Base-by-base conservation (phyloP, 768 basidiomycete genomes). In the Lyophyllum decastes region DNA sequence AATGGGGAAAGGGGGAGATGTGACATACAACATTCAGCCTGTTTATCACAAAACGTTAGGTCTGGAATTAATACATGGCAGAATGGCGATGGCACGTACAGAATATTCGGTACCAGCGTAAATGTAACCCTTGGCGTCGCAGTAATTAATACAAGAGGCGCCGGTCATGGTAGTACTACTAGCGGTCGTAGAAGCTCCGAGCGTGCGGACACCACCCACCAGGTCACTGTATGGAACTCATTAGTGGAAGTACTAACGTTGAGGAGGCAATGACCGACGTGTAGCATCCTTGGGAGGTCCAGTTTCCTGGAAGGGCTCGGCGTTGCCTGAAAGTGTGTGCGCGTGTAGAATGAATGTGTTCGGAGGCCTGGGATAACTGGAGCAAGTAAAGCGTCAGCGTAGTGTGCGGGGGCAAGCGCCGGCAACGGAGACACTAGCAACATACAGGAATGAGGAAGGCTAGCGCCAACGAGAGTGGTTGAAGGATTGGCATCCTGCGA, bases 91-190 rank as follows among this genome's bases (percentile, higher is more conserved):
- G 48, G 51, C 21, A 64, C 69, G 49, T 53, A 72, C 72, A 53
- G 66, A 66, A 25, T 78, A 91, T 70, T 92, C 90, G 17, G 85
- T 78, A 14, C 91, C 91, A 17, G 90, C 88, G 61, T 82, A 90
- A 57, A 86, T 70, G 66, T 76, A 89, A 9, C 69, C 62, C 54
- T 76, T 69, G n/a, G 71, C 50, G 33, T 76, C 72, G 66, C 82
- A 84, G 64, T 79, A 84, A 19, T 60, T 64, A 59, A 82, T 78
- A 63, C 82, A 84, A 1, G 67, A 65, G 60, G 80, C 78, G 26
- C 85, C 77, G 3, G 90, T 91, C 86, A 92, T 90, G 22, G 71
- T 72, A 5, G 70, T 74, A 16, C 79, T 69, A 62, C 78, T 76
- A 14, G 76, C 70, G 58, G 73, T 83, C 2, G 75, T 69, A 1